phyloP scores from a whole-genome alignment of 768 basidiomycete genomes.

The Lentinula lateritia region DNA sequence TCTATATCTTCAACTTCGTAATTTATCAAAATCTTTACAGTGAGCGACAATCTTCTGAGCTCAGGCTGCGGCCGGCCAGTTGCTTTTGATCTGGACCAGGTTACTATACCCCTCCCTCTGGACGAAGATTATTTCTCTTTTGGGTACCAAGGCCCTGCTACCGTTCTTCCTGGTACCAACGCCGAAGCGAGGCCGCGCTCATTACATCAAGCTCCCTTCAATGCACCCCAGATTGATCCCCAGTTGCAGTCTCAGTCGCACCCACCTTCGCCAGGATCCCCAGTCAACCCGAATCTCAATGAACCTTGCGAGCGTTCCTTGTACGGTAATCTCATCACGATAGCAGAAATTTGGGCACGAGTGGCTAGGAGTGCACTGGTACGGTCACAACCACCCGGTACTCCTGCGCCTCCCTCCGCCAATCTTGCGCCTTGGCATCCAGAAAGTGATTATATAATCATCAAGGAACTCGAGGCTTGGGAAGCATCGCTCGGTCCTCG shows the following conservation, averaged over 20 bases:
- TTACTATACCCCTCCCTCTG: constrained; percentile 10
- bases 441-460: constrained; percentile 7
- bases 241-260: constrained; percentile 3
- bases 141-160: constrained; percentile 8
- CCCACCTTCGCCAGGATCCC: neutral
- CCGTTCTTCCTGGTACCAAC: constrained; percentile 5
- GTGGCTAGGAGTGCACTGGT: constrained; percentile 10
- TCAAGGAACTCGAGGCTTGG: constrained; percentile 7
- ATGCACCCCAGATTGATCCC: constrained; percentile 9
- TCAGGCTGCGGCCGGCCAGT: constrained; percentile 9
- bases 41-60: constrained; percentile 9
- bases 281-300: neutral
- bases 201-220: constrained; percentile 1
- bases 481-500: constrained; percentile 7
- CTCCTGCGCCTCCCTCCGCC: neutral
- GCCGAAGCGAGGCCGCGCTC: neutral
- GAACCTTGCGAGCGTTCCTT: constrained; percentile 6
- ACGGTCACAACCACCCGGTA: neutral
- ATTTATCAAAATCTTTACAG: neutral
- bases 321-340: constrained; percentile 8
- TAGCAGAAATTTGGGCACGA: constrained; percentile 9
- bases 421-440: constrained; percentile 8
- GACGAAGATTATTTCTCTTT: constrained; percentile 12
- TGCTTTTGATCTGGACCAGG: constrained; percentile 7
- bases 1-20: neutral